Conservation (phyloP, 768 basidiomycete genomes). For the Boletus edulis region DNA sequence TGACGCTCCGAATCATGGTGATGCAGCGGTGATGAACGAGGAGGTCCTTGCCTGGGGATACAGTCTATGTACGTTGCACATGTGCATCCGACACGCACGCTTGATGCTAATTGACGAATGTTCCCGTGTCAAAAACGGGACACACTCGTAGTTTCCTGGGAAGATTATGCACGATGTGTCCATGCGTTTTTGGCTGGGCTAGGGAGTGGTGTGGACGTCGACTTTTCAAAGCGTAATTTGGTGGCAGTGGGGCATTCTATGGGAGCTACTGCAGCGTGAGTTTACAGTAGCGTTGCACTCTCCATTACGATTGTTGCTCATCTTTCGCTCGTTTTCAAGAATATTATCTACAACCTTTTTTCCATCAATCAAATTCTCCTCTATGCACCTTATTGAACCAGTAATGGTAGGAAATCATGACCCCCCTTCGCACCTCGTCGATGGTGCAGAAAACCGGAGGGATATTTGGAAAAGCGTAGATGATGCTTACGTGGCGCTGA, state of each 20-base stretch:
- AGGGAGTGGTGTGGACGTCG: conserved; percentile 3
- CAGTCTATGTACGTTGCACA: not conserved
- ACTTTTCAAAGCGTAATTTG: conserved; percentile 11
- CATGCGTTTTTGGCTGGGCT: conserved; percentile 7
- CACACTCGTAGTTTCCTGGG: conserved; percentile 1
- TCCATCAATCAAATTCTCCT: conserved; percentile 5
- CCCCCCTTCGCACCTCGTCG: not conserved
- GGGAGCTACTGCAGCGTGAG: conserved; percentile 2
- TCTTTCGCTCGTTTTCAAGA: not conserved
- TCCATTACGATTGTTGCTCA: no score
- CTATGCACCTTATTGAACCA: conserved; percentile 7
- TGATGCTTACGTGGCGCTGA: not conserved
- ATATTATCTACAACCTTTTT: not conserved
- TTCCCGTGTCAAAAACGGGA: not conserved
- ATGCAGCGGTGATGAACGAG: not conserved
- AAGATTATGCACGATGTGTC: conserved; percentile 1
- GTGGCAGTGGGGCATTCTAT: conserved; percentile 2
- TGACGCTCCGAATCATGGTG: not conserved
- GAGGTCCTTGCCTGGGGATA: not conserved
- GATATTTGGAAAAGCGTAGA: conserved; percentile 3
- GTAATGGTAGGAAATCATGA: not conserved
- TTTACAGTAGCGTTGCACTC: not conserved
- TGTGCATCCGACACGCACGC: not conserved
- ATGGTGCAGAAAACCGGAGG: not conserved
- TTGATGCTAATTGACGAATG: no score